These are phyloP conservation scores for Bipolaris victoriae DNA, from an alignment of 2,329 filamentous ascomycete genomes.

Conservation along the genomic window DNA sequence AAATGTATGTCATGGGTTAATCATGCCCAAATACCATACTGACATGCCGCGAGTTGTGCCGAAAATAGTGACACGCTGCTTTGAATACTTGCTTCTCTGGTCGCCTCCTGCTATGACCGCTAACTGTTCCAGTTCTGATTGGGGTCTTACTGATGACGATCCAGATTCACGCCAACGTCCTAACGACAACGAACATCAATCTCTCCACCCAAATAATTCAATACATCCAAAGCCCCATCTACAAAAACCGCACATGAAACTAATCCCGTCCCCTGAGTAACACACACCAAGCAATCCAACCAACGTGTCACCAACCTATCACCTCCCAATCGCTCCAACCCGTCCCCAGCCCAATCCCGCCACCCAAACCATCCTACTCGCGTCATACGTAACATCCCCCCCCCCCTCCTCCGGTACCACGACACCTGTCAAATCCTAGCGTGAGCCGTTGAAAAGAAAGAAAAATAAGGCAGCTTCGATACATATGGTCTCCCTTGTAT, in stretches of 20 bases:
- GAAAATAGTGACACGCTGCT: too few relatives aligned
- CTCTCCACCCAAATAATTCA: not conserved
- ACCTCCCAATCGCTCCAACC: not conserved
- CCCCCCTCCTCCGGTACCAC: not conserved
- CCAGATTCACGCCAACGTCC: not conserved
- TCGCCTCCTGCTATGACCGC: too few relatives aligned
- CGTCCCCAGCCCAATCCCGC: not conserved
- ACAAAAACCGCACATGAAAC: not conserved
- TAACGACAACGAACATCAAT: not conserved
- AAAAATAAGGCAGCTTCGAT: not conserved
- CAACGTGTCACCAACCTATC: constrained; percentile 7
- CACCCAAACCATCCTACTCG: not conserved
- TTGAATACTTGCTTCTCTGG: too few relatives aligned
- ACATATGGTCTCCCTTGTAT: not conserved
- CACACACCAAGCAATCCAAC: not conserved
- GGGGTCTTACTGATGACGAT: not conserved
- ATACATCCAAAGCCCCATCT: too few relatives aligned
- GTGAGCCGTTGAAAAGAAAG: not conserved
- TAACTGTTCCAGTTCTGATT: too few relatives aligned
- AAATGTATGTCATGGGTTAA: too few relatives aligned
- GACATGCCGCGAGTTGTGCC: too few relatives aligned
- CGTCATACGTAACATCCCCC: constrained; percentile 2
- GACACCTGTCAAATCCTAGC: not conserved
- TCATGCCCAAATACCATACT: too few relatives aligned
- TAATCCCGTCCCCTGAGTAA: constrained; percentile 3